Evolutionary conservation across 441 rosid genomes (phyloP).

Genomic region (Populus hybrid): DNA sequence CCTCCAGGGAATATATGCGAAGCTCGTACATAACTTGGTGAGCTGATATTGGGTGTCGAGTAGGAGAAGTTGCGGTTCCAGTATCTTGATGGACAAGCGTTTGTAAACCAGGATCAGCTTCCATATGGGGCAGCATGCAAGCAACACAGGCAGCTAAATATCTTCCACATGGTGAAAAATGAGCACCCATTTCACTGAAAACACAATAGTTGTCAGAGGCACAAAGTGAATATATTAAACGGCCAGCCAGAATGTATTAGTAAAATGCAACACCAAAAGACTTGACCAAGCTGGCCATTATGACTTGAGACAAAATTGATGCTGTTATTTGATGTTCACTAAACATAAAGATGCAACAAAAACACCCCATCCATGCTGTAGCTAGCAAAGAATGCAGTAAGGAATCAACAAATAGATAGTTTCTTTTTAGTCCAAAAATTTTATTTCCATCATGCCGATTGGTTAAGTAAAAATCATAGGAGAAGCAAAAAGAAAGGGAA

Average conservation of each 20-base stretch:
- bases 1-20: slow-evolving; percentile 87
- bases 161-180: slow-evolving; percentile 93
- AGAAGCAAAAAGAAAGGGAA: neutral
- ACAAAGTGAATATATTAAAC: slow-evolving; percentile 10
- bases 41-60: slow-evolving; percentile 80
- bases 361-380: neutral
- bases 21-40: slow-evolving; percentile 90
- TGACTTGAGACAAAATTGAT: neutral
- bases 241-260: slow-evolving; percentile 2
- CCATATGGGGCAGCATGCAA: slow-evolving; percentile 69
- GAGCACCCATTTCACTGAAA: slow-evolving; percentile 98
- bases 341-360: neutral
- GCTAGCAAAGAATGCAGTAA: neutral
- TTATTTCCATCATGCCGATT: neutral
- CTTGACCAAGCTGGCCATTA: neutral
- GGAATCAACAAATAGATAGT: neutral
- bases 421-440: neutral
- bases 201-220: slow-evolving; percentile 17
- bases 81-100: slow-evolving; percentile 47
- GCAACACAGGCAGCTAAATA: slow-evolving; percentile 92
- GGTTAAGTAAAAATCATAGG: neutral
- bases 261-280: slow-evolving; percentile 5
- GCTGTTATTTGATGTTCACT: neutral
- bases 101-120: slow-evolving; percentile 67
- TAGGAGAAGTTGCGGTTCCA: slow-evolving; percentile 76